A percentile compares a stretch with the other conserved stretches of the same genome.
phyloP scores from a whole-genome alignment of 2,329 filamentous ascomycete genomes.

The Paramyrothecium sp. region DNA sequence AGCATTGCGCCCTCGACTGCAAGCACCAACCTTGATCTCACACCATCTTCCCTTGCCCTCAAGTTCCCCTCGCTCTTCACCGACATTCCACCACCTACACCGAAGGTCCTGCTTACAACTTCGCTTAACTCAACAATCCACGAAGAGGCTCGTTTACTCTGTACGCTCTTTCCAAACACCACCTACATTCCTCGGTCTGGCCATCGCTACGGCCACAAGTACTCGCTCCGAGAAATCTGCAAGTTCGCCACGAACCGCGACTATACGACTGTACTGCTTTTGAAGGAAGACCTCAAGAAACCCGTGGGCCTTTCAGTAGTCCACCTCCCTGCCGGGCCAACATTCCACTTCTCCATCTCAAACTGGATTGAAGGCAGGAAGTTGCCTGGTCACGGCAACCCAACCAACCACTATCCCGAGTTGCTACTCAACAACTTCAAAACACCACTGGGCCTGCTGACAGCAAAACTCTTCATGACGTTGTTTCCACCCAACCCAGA shows the following conservation, averaged over 20 bases:
- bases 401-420: slow-evolving; percentile 88
- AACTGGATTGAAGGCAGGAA: slow-evolving; percentile 90
- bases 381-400: slow-evolving; percentile 82
- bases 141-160: slow-evolving; percentile 74
- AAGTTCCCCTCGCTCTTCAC: slow-evolving; percentile 64
- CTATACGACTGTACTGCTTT: slow-evolving; percentile 79
- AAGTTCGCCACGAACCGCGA: slow-evolving; percentile 78
- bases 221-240: slow-evolving; percentile 87
- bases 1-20: slow-evolving; percentile 58
- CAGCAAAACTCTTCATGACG: slow-evolving; percentile 73
- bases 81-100: slow-evolving; percentile 57
- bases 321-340: slow-evolving; percentile 80
- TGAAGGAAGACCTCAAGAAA: slow-evolving; percentile 87
- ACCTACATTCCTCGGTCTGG: slow-evolving; percentile 85
- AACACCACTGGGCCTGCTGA: slow-evolving; percentile 85
- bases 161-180: slow-evolving; percentile 78
- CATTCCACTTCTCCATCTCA: slow-evolving; percentile 87
- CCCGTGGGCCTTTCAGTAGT: slow-evolving; percentile 81
- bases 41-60: slow-evolving; percentile 55
- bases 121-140: slow-evolving; percentile 87
- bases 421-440: slow-evolving; percentile 91
- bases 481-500: slow-evolving; percentile 73
- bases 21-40: slow-evolving; percentile 63
- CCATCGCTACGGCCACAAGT: slow-evolving; percentile 85
- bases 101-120: slow-evolving; percentile 92